These are phyloP conservation scores for Alternaria postmessia DNA, from an alignment of 2,329 filamentous ascomycete species.

Conservation along the genomic window DNA sequence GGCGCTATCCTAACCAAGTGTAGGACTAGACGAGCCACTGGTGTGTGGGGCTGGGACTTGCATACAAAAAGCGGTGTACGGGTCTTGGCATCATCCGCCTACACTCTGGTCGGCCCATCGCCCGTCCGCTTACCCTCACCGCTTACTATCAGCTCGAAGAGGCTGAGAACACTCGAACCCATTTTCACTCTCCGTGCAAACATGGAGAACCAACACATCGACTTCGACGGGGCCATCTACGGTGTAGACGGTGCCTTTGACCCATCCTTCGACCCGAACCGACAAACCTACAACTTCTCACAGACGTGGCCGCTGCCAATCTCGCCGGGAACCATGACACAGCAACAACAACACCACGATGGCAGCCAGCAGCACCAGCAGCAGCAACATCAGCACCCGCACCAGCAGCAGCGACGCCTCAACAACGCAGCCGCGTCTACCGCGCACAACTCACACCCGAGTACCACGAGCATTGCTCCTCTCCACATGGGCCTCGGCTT, in stretches of 20 bases:
- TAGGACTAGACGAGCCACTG: slow-evolving; percentile 22
- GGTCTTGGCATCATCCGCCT: slow-evolving; percentile 20
- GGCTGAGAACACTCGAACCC: slow-evolving; percentile 43
- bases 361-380: slow-evolving; percentile 24
- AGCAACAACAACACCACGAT: slow-evolving; percentile 29
- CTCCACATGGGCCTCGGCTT: slow-evolving; percentile 46
- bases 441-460: slow-evolving; percentile 29
- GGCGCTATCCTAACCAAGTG: slow-evolving; percentile 31
- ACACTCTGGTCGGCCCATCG: slow-evolving; percentile 27
- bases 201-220: slow-evolving; percentile 56
- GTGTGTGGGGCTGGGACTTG: slow-evolving; percentile 20
- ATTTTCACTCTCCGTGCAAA: slow-evolving; percentile 32
- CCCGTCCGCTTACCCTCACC: slow-evolving; percentile 39
- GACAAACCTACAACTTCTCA: slow-evolving; percentile 41
- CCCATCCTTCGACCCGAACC: slow-evolving; percentile 48
- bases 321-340: slow-evolving; percentile 46
- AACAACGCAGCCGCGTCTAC: slow-evolving; percentile 39
- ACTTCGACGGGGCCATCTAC: slow-evolving; percentile 47
- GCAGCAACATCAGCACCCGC: slow-evolving; percentile 26
- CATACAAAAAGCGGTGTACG: slow-evolving; percentile 23
- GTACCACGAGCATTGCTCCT: slow-evolving; percentile 44
- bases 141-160: slow-evolving; percentile 45
- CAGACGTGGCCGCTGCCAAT: slow-evolving; percentile 51
- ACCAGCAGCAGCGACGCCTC: slow-evolving; percentile 39
- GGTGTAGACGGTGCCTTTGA: slow-evolving; percentile 51